phyloP scores from a whole-genome alignment of 2,329 filamentous ascomycete species.

The Neobulgaria alba region DNA sequence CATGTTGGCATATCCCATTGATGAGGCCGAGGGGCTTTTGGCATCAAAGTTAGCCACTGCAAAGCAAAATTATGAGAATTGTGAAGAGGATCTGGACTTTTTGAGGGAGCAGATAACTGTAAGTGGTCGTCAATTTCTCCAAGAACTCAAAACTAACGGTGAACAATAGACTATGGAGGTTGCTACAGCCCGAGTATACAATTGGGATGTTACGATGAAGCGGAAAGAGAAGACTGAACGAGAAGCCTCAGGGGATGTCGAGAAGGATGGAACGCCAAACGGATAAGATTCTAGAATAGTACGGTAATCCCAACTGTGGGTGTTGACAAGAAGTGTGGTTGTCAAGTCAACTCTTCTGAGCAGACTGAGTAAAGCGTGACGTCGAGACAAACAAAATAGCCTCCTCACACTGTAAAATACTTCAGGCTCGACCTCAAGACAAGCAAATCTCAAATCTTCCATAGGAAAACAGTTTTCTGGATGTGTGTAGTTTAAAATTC shows the following conservation, averaged over 20 bases:
- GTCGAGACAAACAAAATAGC: too few species aligned
- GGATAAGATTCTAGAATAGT: slow-evolving; percentile 23
- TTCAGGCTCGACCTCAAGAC: too few species aligned
- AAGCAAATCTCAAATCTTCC: too few species aligned
- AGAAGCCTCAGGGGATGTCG: slow-evolving; percentile 31
- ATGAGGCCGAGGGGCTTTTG: slow-evolving; percentile 75
- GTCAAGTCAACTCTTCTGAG: too few species aligned
- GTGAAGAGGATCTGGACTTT: slow-evolving; percentile 94
- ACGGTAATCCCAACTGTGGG: too few species aligned
- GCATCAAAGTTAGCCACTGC: slow-evolving; percentile 70
- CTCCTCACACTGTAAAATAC: too few species aligned
- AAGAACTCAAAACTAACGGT: slow-evolving; percentile 8
- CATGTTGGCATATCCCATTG: slow-evolving; percentile 90
- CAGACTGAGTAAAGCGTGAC: too few species aligned
- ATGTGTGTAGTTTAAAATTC: too few species aligned
- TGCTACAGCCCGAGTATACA: slow-evolving; percentile 93
- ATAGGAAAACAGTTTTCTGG: too few species aligned
- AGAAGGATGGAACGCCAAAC: slow-evolving; percentile 28
- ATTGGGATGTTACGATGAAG: slow-evolving; percentile 96
- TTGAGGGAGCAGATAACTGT: slow-evolving; percentile 94
- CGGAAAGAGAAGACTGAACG: slow-evolving; percentile 76
- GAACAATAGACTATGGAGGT: slow-evolving; percentile 62
- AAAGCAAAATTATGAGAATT: slow-evolving; percentile 72
- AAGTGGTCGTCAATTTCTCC: slow-evolving; percentile 26
- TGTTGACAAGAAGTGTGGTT: too few species aligned